A percentile compares a stretch with the other conserved stretches of the same genome.
These are phyloP conservation scores for Camellia sinensis DNA, from an alignment of 148 eudicot genomes.

Conservation along the genomic window DNA sequence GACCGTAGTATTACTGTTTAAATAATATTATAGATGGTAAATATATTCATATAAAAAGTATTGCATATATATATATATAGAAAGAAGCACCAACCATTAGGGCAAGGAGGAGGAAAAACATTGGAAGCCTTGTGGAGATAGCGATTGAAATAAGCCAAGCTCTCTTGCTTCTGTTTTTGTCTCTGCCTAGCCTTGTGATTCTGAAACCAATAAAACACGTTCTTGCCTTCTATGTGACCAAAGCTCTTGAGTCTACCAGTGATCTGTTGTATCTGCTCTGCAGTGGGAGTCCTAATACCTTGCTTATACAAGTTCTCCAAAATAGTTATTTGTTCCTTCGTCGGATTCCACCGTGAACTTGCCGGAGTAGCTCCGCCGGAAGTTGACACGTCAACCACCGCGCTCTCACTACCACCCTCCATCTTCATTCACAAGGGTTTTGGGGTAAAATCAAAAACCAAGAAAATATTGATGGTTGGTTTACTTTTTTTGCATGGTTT, in stretches of 20 bases:
- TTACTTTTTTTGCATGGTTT: constrained; percentile 11
- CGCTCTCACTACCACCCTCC: constrained; percentile 12
- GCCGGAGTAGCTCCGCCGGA: constrained; percentile 28
- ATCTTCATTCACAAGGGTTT: constrained; percentile 15
- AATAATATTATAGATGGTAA: background rate
- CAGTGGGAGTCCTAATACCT: constrained; percentile 73
- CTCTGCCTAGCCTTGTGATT: constrained; percentile 94
- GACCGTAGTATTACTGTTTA: no score
- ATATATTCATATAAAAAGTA: background rate
- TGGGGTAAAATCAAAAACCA: background rate
- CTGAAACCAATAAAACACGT: constrained; percentile 96
- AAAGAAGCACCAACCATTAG: constrained; percentile 32
- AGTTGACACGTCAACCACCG: background rate
- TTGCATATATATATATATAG: background rate
- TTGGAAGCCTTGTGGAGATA: constrained; percentile 12
- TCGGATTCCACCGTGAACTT: constrained; percentile 75
- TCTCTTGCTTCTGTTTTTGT: constrained; percentile 70
- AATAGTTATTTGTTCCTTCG: constrained; percentile 75
- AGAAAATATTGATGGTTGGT: background rate
- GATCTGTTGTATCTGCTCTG: constrained; percentile 81
- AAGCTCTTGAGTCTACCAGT: constrained; percentile 47
- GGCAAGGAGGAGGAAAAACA: constrained; percentile 22
- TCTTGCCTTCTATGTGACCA: constrained; percentile 90
- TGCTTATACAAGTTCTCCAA: constrained; percentile 64
- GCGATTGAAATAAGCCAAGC: constrained; percentile 25